phyloP scores from a whole-genome alignment of 108 stramenopile genomes.

The Cyclostephanos invisitatus region DNA sequence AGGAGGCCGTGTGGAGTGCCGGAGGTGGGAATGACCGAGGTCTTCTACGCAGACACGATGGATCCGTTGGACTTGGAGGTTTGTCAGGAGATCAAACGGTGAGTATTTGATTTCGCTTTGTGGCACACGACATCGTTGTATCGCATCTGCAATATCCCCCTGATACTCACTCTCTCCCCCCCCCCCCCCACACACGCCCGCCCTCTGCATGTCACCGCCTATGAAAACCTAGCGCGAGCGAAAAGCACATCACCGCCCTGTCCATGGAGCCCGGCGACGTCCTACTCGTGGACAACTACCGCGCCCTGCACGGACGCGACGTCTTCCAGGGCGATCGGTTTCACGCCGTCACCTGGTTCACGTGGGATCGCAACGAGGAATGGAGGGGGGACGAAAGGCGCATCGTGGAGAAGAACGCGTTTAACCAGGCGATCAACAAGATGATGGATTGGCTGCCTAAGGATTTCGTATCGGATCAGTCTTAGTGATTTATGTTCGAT shows the following conservation, averaged over 20 bases:
- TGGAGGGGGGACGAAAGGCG: constrained; percentile 89
- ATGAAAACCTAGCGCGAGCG: constrained; percentile 53
- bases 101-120: constrained; percentile 3
- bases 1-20: constrained; percentile 88
- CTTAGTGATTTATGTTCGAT: constrained; percentile 21
- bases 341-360: constrained; percentile 92
- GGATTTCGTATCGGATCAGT: constrained; percentile 88
- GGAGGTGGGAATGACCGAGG: constrained; percentile 94
- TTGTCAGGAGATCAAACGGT: constrained; percentile 83
- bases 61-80: constrained; percentile 80
- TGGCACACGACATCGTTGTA: background rate
- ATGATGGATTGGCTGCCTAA: constrained; percentile 94
- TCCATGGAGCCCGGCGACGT: constrained; percentile 93
- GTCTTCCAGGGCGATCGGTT: constrained; percentile 90
- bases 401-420: constrained; percentile 85
- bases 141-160: too few relatives aligned
- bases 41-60: constrained; percentile 91
- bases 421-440: constrained; percentile 84
- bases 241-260: constrained; percentile 89
- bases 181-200: background rate
- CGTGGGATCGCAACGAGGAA: constrained; percentile 84
- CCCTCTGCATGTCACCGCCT: background rate
- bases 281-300: constrained; percentile 90
- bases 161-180: too few relatives aligned
- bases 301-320: constrained; percentile 89